A percentile compares a stretch with the other conserved stretches of the same genome.
Evolutionary conservation across 148 eudicot species (phyloP).

Genomic region (Linanthus parryae): DNA sequence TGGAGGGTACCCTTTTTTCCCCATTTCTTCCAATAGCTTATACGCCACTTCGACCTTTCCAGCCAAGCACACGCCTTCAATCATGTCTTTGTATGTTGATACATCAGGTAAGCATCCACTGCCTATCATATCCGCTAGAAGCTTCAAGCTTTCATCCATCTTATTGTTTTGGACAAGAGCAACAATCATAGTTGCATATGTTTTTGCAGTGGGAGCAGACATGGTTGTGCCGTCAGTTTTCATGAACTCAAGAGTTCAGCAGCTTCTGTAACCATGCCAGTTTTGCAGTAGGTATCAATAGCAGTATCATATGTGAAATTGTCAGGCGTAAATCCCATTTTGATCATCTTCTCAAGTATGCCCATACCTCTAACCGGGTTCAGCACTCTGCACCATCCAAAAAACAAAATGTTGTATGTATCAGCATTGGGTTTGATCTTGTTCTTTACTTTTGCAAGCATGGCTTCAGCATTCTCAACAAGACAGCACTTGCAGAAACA

Average conservation of each 20-base stretch:
- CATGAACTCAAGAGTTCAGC: conserved; percentile 68
- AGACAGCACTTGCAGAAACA: conserved; percentile 85
- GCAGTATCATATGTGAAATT: conserved; percentile 82
- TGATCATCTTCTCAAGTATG: conserved; percentile 67
- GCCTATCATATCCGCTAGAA: conserved; percentile 62
- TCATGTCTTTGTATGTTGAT: conserved; percentile 77
- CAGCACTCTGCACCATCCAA: conserved; percentile 93
- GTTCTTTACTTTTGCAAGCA: conserved; percentile 47
- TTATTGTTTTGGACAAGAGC: conserved; percentile 56
- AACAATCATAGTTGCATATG: conserved; percentile 67
- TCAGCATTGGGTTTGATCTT: conserved; percentile 63
- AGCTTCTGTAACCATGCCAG: conserved; percentile 74
- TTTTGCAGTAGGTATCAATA: conserved; percentile 73
- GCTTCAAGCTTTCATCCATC: conserved; percentile 56
- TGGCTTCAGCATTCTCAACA: conserved; percentile 65
- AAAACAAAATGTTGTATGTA: conserved; percentile 69
- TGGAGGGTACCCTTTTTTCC: conserved; percentile 75
- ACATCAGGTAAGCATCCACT: conserved; percentile 95
- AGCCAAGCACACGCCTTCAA: conserved; percentile 76
- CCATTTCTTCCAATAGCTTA: conserved; percentile 74
- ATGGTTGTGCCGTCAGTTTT: conserved; percentile 42
- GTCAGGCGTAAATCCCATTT: conserved; percentile 58
- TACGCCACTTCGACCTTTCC: conserved; percentile 73
- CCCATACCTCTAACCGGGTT: conserved; percentile 69
- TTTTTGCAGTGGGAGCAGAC: conserved; percentile 85